Percentiles rank a stretch among this genome's conserved stretches.
phyloP scores from a whole-genome alignment of 768 basidiomycete species.

The Zangia roseola region DNA sequence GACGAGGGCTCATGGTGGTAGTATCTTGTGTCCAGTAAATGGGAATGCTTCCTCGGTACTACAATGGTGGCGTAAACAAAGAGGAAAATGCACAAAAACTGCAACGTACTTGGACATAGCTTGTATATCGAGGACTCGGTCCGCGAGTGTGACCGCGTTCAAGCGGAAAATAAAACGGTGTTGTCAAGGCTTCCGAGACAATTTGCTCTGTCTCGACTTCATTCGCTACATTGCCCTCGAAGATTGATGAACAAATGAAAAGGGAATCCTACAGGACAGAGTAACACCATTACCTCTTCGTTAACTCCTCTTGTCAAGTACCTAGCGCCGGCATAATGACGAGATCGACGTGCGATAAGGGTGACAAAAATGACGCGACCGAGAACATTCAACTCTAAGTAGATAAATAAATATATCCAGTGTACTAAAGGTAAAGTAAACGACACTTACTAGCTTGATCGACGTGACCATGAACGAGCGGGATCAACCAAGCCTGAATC shows the following conservation, averaged over 20 bases:
- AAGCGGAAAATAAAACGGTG: conserved; percentile 78
- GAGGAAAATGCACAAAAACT: not conserved
- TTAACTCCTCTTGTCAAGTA: conserved; percentile 95
- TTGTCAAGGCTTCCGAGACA: conserved; percentile 85
- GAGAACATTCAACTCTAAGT: conserved; percentile 83
- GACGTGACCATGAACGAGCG: conserved; percentile 92
- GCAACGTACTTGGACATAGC: conserved; percentile 78
- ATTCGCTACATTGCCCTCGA: conserved; percentile 94
- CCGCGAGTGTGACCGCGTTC: conserved; percentile 42
- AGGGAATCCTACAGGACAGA: not conserved
- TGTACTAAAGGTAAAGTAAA: not conserved
- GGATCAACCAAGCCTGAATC: conserved; percentile 81
- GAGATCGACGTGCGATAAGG: conserved; percentile 90
- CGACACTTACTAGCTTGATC: conserved; percentile 92
- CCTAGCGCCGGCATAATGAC: conserved; percentile 93
- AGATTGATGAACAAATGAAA: conserved; percentile 1
- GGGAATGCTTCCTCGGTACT: conserved; percentile 95
- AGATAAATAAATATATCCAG: not conserved
- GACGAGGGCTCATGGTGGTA: conserved; percentile 85
- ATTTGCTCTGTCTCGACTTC: conserved; percentile 99
- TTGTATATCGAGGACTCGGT: conserved; percentile 86
- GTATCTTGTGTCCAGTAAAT: conserved; percentile 96
- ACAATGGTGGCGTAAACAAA: not conserved
- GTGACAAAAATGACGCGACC: conserved; percentile 91
- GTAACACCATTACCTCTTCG: conserved; percentile 58